These are phyloP conservation scores for Pichia ethanolica DNA, from an alignment of 805 yeast species.

Conservation along the genomic window DNA sequence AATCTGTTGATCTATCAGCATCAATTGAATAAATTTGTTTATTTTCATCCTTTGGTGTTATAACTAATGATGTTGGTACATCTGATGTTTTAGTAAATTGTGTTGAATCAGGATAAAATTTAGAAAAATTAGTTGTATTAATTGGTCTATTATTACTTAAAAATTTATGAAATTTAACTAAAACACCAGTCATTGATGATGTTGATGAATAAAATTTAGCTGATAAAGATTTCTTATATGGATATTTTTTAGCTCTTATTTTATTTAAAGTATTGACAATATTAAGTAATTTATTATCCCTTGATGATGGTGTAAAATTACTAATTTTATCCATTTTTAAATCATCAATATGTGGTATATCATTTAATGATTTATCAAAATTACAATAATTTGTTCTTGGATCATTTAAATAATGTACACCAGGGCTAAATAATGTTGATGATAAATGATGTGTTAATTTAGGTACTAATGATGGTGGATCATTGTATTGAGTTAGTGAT, in stretches of 20 bases:
- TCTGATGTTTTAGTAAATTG: constrained; percentile 37
- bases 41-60: constrained; percentile 33
- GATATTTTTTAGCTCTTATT: background rate
- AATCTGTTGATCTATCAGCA: constrained; percentile 58
- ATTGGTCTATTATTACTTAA: constrained; percentile 55
- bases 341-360: constrained; percentile 55
- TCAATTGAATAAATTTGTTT: constrained; percentile 51
- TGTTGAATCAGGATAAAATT: constrained; percentile 32
- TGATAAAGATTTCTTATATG: constrained; percentile 2
- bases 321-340: constrained; percentile 55
- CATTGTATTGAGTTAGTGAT: constrained; percentile 15
- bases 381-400: constrained; percentile 69
- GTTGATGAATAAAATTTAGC: constrained; percentile 67
- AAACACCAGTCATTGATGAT: constrained; percentile 73
- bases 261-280: constrained; percentile 32
- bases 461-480: constrained; percentile 35
- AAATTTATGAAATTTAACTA: constrained; percentile 68
- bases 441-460: constrained; percentile 58
- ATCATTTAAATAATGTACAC: constrained; percentile 69
- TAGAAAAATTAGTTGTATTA: constrained; percentile 39
- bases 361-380: constrained; percentile 52
- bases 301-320: constrained; percentile 56
- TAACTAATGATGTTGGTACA: constrained; percentile 49
- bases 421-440: constrained; percentile 73
- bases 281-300: constrained; percentile 45